These are phyloP conservation scores for Backusella parvicylindrica DNA, from an alignment of 192 early-diverging fungal genomes.

Conservation along the genomic window DNA sequence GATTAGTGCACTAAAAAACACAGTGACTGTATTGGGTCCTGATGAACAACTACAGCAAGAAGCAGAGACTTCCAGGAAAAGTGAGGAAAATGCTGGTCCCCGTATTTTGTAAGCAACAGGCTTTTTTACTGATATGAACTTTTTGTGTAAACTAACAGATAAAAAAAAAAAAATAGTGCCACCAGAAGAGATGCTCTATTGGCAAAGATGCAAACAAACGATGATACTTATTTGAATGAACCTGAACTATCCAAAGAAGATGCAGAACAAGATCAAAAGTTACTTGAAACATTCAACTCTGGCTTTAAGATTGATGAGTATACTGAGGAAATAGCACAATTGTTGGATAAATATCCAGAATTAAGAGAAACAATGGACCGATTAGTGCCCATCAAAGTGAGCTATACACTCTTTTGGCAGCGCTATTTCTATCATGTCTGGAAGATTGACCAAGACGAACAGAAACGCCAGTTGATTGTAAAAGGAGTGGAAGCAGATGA, in stretches of 20 bases:
- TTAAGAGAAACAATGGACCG: constrained; percentile 43
- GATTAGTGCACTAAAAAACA: constrained; percentile 36
- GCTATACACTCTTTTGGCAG: constrained; percentile 47
- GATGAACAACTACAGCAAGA: constrained; percentile 6
- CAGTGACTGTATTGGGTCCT: constrained; percentile 41
- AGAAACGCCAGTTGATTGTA: constrained; percentile 35
- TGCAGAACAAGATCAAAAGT: constrained; percentile 28
- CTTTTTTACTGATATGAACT: background rate
- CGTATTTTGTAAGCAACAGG: constrained; percentile 18
- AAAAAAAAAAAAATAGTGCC: background rate
- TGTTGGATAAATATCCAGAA: constrained; percentile 43
- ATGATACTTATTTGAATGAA: constrained; percentile 35
- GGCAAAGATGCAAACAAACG: constrained; percentile 40
- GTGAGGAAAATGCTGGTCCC: background rate
- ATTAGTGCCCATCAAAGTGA: constrained; percentile 45
- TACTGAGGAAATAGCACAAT: constrained; percentile 39
- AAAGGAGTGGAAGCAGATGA: constrained; percentile 6
- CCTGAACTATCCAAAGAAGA: constrained; percentile 14
- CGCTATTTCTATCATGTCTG: constrained; percentile 47
- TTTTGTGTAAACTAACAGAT: background rate
- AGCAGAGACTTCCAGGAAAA: constrained; percentile 20
- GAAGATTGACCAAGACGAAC: constrained; percentile 54
- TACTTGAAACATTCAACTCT: constrained; percentile 40
- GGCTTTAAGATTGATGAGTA: constrained; percentile 48
- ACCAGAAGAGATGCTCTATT: constrained; percentile 42